Conservation (phyloP, 1,284 basidiomycete species). For the Cryptococcus sp. region DNA sequence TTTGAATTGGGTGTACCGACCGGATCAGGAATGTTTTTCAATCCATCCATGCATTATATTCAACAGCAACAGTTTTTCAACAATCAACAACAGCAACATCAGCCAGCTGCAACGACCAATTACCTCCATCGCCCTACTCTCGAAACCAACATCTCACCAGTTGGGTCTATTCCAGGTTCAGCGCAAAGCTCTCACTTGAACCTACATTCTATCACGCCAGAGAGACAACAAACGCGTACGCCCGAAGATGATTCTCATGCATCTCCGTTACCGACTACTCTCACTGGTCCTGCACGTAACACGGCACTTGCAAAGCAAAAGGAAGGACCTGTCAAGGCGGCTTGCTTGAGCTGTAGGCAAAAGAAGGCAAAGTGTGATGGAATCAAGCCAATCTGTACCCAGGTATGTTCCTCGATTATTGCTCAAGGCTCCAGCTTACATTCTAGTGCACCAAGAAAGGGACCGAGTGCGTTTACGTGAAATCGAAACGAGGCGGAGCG, state of each 20-base stretch:
- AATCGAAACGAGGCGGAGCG: constrained; percentile 46
- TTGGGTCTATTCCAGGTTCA: not conserved
- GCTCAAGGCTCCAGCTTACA: not conserved
- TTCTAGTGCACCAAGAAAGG: constrained; percentile 39
- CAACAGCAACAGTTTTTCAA: too few species aligned
- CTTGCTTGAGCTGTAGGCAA: constrained; percentile 45
- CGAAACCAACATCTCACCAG: not conserved
- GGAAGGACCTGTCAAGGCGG: constrained; percentile 42
- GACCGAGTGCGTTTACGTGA: constrained; percentile 47
- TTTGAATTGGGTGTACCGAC: not conserved
- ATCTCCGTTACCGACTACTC: constrained; percentile 4
- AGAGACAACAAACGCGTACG: not conserved
- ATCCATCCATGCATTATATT: not conserved
- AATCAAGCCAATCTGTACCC: constrained; percentile 41
- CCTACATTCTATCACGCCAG: not conserved
- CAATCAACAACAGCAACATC: too few species aligned
- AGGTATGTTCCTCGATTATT: constrained; percentile 26
- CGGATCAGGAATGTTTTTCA: not conserved
- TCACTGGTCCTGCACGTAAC: too few species aligned
- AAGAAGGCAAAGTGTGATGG: constrained; percentile 50
- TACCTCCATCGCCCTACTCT: not conserved
- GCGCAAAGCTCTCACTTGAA: not conserved
- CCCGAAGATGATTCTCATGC: constrained; percentile 6
- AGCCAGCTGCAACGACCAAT: not conserved
- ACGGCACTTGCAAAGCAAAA: constrained; percentile 4